These are phyloP conservation scores for Lentinula detonsa DNA, from an alignment of 768 basidiomycete genomes.

Conservation along the genomic window DNA sequence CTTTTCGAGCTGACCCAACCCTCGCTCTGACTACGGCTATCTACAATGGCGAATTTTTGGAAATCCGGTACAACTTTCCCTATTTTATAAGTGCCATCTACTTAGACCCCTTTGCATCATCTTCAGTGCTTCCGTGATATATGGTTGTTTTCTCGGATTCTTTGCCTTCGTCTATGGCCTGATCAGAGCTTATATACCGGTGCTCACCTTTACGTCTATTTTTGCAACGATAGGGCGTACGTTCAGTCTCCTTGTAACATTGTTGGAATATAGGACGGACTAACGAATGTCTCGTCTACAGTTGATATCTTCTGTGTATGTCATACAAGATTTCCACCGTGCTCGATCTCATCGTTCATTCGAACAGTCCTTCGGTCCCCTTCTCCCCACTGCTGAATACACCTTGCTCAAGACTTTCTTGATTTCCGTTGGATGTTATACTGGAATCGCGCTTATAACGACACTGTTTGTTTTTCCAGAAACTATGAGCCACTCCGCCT, in stretches of 20 bases:
- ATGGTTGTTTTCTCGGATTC: conserved; percentile 43
- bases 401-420: conserved; percentile 34
- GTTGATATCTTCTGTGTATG: conserved; percentile 26
- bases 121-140: conserved; percentile 34
- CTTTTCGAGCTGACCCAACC: conserved; percentile 32
- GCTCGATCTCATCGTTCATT: not conserved
- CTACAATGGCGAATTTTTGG: conserved; percentile 46
- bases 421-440: conserved; percentile 39
- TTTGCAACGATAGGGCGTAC: conserved; percentile 38
- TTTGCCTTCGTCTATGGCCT: conserved; percentile 38
- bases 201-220: conserved; percentile 36
- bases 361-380: conserved; percentile 35
- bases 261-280: not conserved
- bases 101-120: not conserved
- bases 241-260: conserved; percentile 1
- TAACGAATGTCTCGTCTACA: not conserved
- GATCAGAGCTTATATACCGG: conserved; percentile 39
- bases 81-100: not conserved
- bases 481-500: conserved; percentile 36
- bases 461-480: conserved; percentile 48
- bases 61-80: conserved; percentile 22
- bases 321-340: not conserved
- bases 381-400: conserved; percentile 42
- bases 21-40: conserved; percentile 30
- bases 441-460: conserved; percentile 40